Evolutionary conservation across 2,329 filamentous ascomycete species (phyloP), one percentile per base, ranked within the genome.

Genomic region (Colletotrichum noveboracense): DNA sequence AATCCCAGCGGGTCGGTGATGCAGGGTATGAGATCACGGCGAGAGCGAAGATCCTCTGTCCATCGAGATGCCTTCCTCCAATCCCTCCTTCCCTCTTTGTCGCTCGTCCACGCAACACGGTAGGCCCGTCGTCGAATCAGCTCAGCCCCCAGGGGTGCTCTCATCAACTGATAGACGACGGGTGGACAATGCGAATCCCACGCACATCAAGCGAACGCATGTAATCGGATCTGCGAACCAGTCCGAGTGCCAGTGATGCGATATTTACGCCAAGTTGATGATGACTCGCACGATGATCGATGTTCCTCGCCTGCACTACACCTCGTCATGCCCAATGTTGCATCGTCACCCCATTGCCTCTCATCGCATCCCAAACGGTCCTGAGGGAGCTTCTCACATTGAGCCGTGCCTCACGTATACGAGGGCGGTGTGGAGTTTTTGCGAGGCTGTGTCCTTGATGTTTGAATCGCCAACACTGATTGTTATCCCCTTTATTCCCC

Each of bases 401-500:
- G 64, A 16, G n/a, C 70, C 62, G n/a, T 73, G 69, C 74, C 52
- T 76, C 65, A 74, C 30, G 21, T 70, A 70, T 55, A 70, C 71
- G 62, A 71, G 32, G 69, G 69, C 52, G 28, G 60, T 69, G 70
- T 66, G 74, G 70, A 32, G 65, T n/a, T 69, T 69, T 61, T 13
- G 24, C 32, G 70, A 69, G 70, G 48, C 65, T 28, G 36, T 70
- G 70, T 28, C 28, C 16, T 8, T 30, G 13, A 10, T 56, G 55
- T 36, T 64, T 55, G 56, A 75, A 72, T 58, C 55, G 62, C 26
- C 36, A 71, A 48, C 28, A 36, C 18, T 60, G 66, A 28, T 64
- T 43, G 21, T 13, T 36, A 14, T 28, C 34, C 21, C 21, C 60
- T 36, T 34, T n/a, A 24, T 28, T 43, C 9, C 24, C 28, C 55